phyloP scores from a whole-genome alignment of 805 yeast species.

The Kuraishia piskuri region DNA sequence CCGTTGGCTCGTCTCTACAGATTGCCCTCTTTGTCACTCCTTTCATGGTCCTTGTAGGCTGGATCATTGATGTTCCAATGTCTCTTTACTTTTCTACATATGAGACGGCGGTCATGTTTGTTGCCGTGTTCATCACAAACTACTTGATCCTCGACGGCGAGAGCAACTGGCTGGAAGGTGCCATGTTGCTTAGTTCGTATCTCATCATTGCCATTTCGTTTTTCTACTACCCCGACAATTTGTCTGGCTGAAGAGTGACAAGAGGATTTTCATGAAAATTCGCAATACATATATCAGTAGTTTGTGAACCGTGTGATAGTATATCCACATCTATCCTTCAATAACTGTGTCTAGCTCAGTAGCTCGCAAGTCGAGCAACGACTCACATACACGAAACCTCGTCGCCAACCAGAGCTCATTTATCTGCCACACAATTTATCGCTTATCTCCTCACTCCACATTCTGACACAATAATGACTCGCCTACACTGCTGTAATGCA shows the following conservation, averaged over 20 bases:
- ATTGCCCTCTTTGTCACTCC: constrained; percentile 95
- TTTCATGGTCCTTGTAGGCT: constrained; percentile 88
- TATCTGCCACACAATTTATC: no score
- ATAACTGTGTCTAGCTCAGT: no score
- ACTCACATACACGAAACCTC: no score
- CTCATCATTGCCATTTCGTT: constrained; percentile 83
- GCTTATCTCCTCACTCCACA: not conserved
- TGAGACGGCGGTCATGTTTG: constrained; percentile 88
- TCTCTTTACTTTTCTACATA: constrained; percentile 83
- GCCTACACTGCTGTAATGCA: not conserved
- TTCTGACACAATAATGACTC: not conserved
- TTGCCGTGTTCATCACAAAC: constrained; percentile 82
- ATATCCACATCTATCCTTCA: no score
- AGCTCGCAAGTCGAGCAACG: no score
- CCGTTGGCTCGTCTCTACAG: constrained; percentile 92
- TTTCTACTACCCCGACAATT: constrained; percentile 70
- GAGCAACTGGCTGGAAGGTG: constrained; percentile 96
- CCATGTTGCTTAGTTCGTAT: constrained; percentile 82
- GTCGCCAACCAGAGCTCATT: no score
- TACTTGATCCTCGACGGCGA: constrained; percentile 89
- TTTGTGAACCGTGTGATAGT: no score
- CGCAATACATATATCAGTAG: no score
- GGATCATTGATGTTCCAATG: constrained; percentile 90
- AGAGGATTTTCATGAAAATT: no score
- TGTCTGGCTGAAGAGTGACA: constrained; percentile 8